Evolutionary conservation across 2,329 filamentous ascomycete species (phyloP), one percentile per base, ranked within the genome.

Genomic region (Aspergillus puulaauensis): DNA sequence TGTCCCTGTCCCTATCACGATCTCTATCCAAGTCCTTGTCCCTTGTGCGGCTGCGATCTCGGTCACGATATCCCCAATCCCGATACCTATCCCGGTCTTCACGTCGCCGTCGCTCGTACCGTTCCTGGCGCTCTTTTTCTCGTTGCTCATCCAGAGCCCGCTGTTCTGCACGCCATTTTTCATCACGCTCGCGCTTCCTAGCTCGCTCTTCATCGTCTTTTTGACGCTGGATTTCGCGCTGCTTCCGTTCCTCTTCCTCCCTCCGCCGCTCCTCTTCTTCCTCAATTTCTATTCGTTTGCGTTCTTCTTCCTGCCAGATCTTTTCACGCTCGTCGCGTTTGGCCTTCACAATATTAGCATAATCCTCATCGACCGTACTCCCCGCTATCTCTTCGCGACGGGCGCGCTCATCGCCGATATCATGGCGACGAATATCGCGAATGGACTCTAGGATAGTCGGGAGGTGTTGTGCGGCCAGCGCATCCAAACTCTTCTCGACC

Each of bases 291-390:
- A 76, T 77, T 65, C 82, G 80, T 55, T 80, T 80, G 63, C 80
- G 77, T 54, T 82, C 66, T 47, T 79, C 76, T 57, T 81, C 80
- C 59, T 80, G 78, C 61, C 80, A 74, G 24, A 76, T 70, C 57
- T 73, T 77, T 43, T 82, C 80, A 41, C 85, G 79, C 60, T 82
- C 79, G 43, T 80, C 71, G 31, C 81, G 77, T 45, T 82, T 80
- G 40, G 72, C 72, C 31, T 82, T 80, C 15, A 84, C 80, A 60
- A 85, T 79, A 12, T 73, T 74, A 11, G 78, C 80, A 68, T 86
- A 88, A 35, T 84, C 82, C 45, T 85, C 83, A 59, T 88, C 86
- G 1, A 79, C 83, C 65, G 84, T 87, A 61, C 75, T 80, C 3
- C 86, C 86, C 41, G 76, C 76, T 54, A 73, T 64, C 58, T 83